Evolutionary conservation across 2,329 filamentous ascomycete species (phyloP), one percentile per base, ranked within the genome.

Genomic region (Ceratocystis alfenasii): DNA sequence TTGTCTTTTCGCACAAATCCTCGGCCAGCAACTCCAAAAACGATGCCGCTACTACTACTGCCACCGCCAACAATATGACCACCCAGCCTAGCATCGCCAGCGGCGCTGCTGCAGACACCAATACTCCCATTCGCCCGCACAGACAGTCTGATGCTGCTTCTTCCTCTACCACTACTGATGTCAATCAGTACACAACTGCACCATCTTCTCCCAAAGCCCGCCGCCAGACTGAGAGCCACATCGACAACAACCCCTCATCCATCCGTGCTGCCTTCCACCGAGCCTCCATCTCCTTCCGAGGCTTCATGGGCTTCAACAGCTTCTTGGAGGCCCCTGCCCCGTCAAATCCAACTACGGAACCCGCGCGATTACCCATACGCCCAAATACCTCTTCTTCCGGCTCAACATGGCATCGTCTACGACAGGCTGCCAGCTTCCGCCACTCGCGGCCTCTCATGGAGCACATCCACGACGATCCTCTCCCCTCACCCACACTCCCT

Each of bases 271-370:
- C 79, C 68, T 75, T 84, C 62, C 79, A 82, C 28, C 76, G 83
- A 8, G 83, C 82, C 0, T 85, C 83, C 2, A 70, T 82, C 64
- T 82, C 80, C 7, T 71, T 84, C 63, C 79, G 80, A 70, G 79
- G 78, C 41, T 78, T 84, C 41, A 79, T 82, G 6, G 76, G 79
- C 63, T 75, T 80, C 48, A 70, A 75, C n/a, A 68, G 71, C 44
- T 67, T 70, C 22, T 57, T 71, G n/a, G 71, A 75, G 30, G 71
- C 73, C 12, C 65, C 72, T 65, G 64, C 69, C 44, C 57, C 69
- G 64, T 70, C 61, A 69, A 66, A 46, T 68, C 66, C 46, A 73
- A 78, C 59, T 79, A 79, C 5, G 76, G 75, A 7, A 82, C 80
- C 0, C 76, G 79, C 2, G 33, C 60, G 41, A 3, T 48, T 63